These are phyloP conservation scores for Phylloporus sp. DNA, from an alignment of 768 basidiomycete species.

Conservation along the genomic window DNA sequence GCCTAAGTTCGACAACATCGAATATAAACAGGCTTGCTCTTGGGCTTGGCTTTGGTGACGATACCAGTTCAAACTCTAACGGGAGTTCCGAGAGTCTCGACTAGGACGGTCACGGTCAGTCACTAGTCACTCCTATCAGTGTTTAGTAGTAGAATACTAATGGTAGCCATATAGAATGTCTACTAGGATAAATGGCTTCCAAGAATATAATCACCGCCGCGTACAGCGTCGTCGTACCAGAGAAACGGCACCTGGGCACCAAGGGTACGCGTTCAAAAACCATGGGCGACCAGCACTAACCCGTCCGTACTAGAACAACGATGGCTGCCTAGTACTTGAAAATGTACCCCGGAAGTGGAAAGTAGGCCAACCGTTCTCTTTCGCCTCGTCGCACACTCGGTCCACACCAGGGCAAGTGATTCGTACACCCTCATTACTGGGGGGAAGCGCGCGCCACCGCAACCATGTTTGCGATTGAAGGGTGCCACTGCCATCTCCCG, in stretches of 20 bases:
- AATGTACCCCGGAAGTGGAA: conserved; percentile 51
- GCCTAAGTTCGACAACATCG: no score
- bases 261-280: neutral
- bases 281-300: conserved; percentile 12
- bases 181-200: no score
- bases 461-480: conserved; percentile 50
- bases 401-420: neutral
- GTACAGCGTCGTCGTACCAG: conserved; percentile 17
- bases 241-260: conserved; percentile 37
- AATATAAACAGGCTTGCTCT: no score
- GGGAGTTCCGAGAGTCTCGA: no score
- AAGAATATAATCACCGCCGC: no score
- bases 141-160: no score
- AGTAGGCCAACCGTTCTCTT: conserved; percentile 16
- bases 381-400: conserved; percentile 6
- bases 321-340: conserved; percentile 46
- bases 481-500: conserved; percentile 50
- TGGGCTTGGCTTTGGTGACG: no score
- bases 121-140: no score
- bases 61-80: no score
- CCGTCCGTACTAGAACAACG: conserved; percentile 45
- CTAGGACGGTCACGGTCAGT: no score
- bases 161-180: no score
- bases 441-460: conserved; percentile 42
- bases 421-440: no score